Conservation (phyloP, 1,284 basidiomycete species). For the Naganishia albida region DNA sequence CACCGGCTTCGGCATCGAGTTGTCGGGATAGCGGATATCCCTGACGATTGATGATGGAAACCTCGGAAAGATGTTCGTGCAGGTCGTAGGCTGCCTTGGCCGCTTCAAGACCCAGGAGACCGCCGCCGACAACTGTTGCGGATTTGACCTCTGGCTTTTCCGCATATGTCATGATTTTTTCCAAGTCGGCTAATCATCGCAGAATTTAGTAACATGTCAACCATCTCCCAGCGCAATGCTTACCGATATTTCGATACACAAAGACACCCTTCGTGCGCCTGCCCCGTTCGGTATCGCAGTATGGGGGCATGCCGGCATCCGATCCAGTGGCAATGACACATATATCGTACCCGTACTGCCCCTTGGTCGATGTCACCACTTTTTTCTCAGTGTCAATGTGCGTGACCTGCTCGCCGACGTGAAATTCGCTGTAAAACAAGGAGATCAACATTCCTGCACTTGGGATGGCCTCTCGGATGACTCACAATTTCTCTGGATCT, state of each 20-base stretch:
- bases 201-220: not conserved
- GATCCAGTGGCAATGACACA: slow-evolving; percentile 74
- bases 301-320: slow-evolving; percentile 66
- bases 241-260: slow-evolving; percentile 67
- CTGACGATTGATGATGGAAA: slow-evolving; percentile 63
- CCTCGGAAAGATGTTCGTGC: slow-evolving; percentile 50
- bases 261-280: slow-evolving; percentile 63
- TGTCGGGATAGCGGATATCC: slow-evolving; percentile 68
- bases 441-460: not conserved
- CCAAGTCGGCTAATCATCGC: slow-evolving; percentile 57
- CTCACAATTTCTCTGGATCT: slow-evolving; percentile 36
- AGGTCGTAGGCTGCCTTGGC: slow-evolving; percentile 72
- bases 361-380: slow-evolving; percentile 59
- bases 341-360: slow-evolving; percentile 62
- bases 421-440: slow-evolving; percentile 51
- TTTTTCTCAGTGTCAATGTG: slow-evolving; percentile 58
- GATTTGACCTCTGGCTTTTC: slow-evolving; percentile 56
- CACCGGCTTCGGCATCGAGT: slow-evolving; percentile 68
- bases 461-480: not conserved
- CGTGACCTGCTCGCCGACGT: slow-evolving; percentile 61
- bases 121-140: slow-evolving; percentile 69
- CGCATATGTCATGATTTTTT: slow-evolving; percentile 64
- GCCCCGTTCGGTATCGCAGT: slow-evolving; percentile 53
- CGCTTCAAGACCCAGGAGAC: slow-evolving; percentile 71
- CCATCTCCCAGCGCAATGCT: slow-evolving; percentile 11